Percentiles rank a stretch among this genome's conserved stretches.
Evolutionary conservation across 2,329 filamentous ascomycete species (phyloP).

Genomic region (Clonostachys byssicola): DNA sequence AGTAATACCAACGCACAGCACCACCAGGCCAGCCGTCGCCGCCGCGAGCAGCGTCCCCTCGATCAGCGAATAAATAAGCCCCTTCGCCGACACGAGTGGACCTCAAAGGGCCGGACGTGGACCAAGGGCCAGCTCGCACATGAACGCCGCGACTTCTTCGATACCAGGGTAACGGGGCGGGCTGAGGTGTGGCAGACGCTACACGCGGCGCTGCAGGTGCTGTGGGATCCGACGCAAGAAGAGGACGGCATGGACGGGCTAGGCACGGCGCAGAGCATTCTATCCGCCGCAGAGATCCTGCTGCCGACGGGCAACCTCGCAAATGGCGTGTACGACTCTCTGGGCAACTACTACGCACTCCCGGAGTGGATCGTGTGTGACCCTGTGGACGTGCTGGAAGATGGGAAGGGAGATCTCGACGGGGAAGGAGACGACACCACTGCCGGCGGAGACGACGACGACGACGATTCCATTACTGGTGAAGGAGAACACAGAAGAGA

Average conservation of each 20-base stretch:
- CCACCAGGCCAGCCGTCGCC: constrained; percentile 17
- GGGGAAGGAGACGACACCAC: constrained; percentile 25
- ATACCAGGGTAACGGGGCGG: constrained; percentile 77
- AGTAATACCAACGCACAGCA: constrained; percentile 7
- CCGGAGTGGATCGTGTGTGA: constrained; percentile 67
- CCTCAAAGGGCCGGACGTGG: constrained; percentile 60
- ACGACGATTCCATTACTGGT: constrained; percentile 24
- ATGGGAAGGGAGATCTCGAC: constrained; percentile 25
- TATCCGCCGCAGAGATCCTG: constrained; percentile 74
- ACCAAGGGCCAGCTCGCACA: constrained; percentile 63
- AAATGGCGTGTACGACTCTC: constrained; percentile 67
- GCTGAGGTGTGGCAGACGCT: constrained; percentile 79
- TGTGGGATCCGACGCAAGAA: constrained; percentile 48
- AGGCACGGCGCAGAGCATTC: constrained; percentile 71
- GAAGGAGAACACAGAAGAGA: constrained; percentile 29
- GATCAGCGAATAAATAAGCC: constrained; percentile 68
- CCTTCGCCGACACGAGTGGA: constrained; percentile 60
- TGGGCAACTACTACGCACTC: constrained; percentile 66
- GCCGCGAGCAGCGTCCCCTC: constrained; percentile 36
- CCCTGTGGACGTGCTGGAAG: constrained; percentile 48
- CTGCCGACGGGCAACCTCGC: constrained; percentile 69
- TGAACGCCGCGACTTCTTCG: constrained; percentile 82
- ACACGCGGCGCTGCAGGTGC: constrained; percentile 59
- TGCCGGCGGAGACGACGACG: constrained; percentile 22
- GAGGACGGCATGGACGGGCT: constrained; percentile 24